A percentile compares a stretch with the other conserved stretches of the same genome.
Conservation (phyloP, 176 grass and related monocot species). For the Aegilops tauschii region DNA sequence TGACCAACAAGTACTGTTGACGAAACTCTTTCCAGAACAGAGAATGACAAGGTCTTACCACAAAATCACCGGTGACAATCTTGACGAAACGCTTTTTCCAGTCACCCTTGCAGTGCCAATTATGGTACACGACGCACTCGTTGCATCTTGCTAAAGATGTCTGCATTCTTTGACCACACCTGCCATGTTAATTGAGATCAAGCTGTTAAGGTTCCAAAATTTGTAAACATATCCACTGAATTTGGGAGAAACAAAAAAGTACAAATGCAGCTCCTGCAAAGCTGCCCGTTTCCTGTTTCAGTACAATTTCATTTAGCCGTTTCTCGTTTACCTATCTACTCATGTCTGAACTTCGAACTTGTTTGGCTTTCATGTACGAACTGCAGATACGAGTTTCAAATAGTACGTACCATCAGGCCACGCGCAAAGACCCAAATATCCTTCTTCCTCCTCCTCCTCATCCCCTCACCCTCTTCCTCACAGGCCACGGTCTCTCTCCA, state of each 20-base stretch:
- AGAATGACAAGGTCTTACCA: neutral
- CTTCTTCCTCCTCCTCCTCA: neutral
- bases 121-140: neutral
- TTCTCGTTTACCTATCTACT: too few species aligned
- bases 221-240: too few species aligned
- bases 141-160: neutral
- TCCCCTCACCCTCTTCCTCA: neutral
- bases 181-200: too few species aligned
- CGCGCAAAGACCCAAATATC: neutral
- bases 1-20: too few species aligned
- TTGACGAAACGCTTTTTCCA: neutral
- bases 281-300: too few species aligned
- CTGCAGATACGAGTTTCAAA: neutral
- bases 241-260: too few species aligned
- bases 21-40: neutral
- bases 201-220: too few species aligned
- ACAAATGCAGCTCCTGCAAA: too few species aligned
- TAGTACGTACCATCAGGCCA: neutral
- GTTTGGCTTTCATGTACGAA: too few species aligned
- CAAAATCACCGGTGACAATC: neutral
- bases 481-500: too few species aligned
- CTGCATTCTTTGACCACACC: neutral
- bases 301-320: too few species aligned
- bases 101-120: neutral
- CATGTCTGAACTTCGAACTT: too few species aligned